Base-by-base conservation (phyloP, 1,284 basidiomycete genomes). In the Quambalaria eucalypti region DNA sequence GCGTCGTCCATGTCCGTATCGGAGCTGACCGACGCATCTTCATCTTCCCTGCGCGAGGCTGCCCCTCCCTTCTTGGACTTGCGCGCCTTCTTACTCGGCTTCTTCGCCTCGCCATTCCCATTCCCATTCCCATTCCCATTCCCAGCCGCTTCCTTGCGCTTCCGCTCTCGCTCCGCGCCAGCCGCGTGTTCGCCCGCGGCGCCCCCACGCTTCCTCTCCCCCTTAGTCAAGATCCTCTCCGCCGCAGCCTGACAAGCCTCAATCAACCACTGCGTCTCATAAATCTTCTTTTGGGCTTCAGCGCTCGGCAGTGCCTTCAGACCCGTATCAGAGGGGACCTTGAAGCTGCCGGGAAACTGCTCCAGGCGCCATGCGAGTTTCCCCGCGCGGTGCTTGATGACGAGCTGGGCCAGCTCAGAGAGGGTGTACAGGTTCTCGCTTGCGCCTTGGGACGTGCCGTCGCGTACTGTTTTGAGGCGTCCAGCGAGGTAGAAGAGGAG, bases 391-490 rank as follows among this genome's bases (percentile, higher is more conserved):
- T 79, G 78, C 67, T 85, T 87, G 74, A 97, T 87, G 31, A 95
- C 78, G 60, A 89, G 83, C 76, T 95, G 88, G 0, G 91, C 85
- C 4, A 98, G 79, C 69, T 98, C 95, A 61, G 85, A 85, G 48
- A 90, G 79, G n/a, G 85, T 82, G 72, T 95, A 96, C 28, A 99
- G 79, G 69, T 88, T 87, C 88, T 69, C 65, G 26, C 47, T 48
- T 5, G 62, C 59, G 0, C 57, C 66, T 29, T 61, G 56, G 2
- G 51, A 54, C 19, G 63, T 61, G 0, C 82, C 79, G 72, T 95
- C 91, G 6, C 86, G 81, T 3, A 93, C 87, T 0, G 87, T 88
- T 79, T 97, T 98, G 56, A 85, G 80, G 70, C 87, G 87, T 65
- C 81, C 78, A 0, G 90, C 87, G 8, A 97, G 81, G 69, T 90